Conservation (phyloP, 805 yeast species). For the Geotrichum ghanense region DNA sequence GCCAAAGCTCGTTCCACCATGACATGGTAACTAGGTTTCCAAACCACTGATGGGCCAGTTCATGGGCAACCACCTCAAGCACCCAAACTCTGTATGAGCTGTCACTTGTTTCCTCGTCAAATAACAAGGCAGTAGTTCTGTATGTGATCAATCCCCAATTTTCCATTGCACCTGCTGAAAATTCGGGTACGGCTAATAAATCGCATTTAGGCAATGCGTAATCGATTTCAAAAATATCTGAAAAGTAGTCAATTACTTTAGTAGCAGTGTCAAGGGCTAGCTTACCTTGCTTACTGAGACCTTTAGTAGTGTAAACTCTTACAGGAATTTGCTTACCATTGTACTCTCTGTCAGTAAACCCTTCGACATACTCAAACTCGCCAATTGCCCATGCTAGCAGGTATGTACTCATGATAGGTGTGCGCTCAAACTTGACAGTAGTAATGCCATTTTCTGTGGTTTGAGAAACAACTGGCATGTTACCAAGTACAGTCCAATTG, state of each 20-base stretch:
- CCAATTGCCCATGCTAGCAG: slow-evolving; percentile 65
- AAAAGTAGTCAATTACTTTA: slow-evolving; percentile 53
- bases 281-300: slow-evolving; percentile 47
- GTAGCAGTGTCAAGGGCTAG: slow-evolving; percentile 58
- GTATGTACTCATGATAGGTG: slow-evolving; percentile 68
- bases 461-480: slow-evolving; percentile 46
- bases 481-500: slow-evolving; percentile 48
- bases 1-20: slow-evolving; percentile 91
- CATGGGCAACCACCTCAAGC: slow-evolving; percentile 75
- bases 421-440: slow-evolving; percentile 43
- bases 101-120: slow-evolving; percentile 59
- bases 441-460: slow-evolving; percentile 30
- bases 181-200: slow-evolving; percentile 66
- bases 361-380: slow-evolving; percentile 51
- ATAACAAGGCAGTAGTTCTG: slow-evolving; percentile 48
- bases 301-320: slow-evolving; percentile 60
- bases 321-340: slow-evolving; percentile 49
- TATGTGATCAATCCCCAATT: slow-evolving; percentile 77
- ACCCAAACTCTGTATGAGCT: slow-evolving; percentile 55
- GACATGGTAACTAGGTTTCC: slow-evolving; percentile 85
- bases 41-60: slow-evolving; percentile 86
- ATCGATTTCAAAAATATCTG: slow-evolving; percentile 51
- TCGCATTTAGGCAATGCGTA: slow-evolving; percentile 79
- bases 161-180: slow-evolving; percentile 84
- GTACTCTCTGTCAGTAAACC: slow-evolving; percentile 25